Percentiles rank a stretch among this genome's conserved stretches.
phyloP scores from a whole-genome alignment of 306 rosid species.

The Trifolium dubium region DNA sequence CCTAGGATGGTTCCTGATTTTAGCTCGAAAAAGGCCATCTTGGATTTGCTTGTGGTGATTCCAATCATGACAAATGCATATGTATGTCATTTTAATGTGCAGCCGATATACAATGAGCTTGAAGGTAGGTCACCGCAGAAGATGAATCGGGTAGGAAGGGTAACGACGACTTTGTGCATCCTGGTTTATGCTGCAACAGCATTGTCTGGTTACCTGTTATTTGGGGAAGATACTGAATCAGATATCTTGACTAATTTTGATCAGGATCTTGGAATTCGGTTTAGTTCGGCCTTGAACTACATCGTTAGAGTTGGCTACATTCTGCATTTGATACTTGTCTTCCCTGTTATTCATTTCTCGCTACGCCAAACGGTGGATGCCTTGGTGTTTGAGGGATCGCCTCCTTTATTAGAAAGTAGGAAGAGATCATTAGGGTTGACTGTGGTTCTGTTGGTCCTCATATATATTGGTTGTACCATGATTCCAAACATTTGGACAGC shows the following conservation, averaged over 20 bases:
- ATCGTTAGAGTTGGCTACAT: constrained; percentile 86
- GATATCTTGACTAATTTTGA: constrained; percentile 90
- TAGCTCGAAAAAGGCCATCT: constrained; percentile 65
- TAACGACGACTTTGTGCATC: constrained; percentile 77
- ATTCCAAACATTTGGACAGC: constrained; percentile 96
- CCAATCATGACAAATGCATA: constrained; percentile 94
- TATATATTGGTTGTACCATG: constrained; percentile 89
- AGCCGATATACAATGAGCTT: constrained; percentile 88
- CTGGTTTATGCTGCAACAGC: constrained; percentile 79
- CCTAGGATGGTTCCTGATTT: constrained; percentile 87
- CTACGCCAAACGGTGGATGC: constrained; percentile 78
- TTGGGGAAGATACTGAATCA: constrained; percentile 83
- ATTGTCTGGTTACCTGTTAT: constrained; percentile 78
- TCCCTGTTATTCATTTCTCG: constrained; percentile 94
- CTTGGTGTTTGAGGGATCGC: constrained; percentile 70
- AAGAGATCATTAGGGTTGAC: constrained; percentile 83
- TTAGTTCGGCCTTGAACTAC: constrained; percentile 73
- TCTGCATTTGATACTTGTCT: constrained; percentile 91
- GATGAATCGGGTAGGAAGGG: constrained; percentile 90
- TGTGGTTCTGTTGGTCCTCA: constrained; percentile 66
- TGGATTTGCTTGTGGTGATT: constrained; percentile 95
- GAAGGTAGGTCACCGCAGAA: constrained; percentile 75
- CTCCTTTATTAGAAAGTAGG: constrained; percentile 80
- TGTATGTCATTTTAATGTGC: constrained; percentile 90
- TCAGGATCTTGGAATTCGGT: constrained; percentile 77